phyloP scores from a whole-genome alignment of 1,284 basidiomycete genomes.

The Crucibulum parvulum region DNA sequence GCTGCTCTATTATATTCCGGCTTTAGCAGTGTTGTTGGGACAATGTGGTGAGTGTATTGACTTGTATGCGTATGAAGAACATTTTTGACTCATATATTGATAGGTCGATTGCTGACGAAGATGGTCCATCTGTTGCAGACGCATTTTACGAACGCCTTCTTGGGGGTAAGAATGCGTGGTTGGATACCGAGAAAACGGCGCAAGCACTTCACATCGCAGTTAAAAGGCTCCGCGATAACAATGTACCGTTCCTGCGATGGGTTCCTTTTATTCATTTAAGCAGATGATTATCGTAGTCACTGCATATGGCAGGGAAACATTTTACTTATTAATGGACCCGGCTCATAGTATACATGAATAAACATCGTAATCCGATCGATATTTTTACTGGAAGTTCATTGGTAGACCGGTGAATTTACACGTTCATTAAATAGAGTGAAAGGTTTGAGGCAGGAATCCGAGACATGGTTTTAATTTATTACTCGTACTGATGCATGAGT shows the following conservation, averaged over 20 bases:
- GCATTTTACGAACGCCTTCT: not conserved
- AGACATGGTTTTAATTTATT: no score
- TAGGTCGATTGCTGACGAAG: constrained; percentile 1
- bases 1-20: not conserved
- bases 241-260: constrained; percentile 11
- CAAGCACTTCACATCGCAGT: constrained; percentile 10
- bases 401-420: no score
- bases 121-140: not conserved
- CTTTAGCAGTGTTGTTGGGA: not conserved
- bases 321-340: no score
- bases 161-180: not conserved
- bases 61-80: not conserved
- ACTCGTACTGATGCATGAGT: no score
- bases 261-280: constrained; percentile 18
- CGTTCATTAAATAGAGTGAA: no score
- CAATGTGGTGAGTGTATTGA: not conserved
- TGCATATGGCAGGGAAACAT: no score
- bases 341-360: no score
- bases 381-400: no score
- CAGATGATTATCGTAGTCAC: not conserved
- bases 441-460: no score
- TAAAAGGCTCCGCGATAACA: constrained; percentile 2
- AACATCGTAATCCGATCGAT: no score
- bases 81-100: no score
- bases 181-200: not conserved